These are phyloP conservation scores for Grigorovia humatica DNA, from an alignment of 805 yeast species.

Conservation along the genomic window DNA sequence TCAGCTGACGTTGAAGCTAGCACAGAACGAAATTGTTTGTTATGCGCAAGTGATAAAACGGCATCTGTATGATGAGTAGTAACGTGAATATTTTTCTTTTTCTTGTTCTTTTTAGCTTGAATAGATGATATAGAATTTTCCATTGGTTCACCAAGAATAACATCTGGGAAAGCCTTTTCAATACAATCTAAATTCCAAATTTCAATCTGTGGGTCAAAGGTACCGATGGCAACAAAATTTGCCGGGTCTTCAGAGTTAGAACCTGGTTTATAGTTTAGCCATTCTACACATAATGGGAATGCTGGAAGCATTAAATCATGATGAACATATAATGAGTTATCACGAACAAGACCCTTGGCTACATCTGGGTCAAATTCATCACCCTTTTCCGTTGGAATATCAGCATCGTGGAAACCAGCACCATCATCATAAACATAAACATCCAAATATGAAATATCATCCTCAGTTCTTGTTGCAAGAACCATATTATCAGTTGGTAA, in stretches of 20 bases:
- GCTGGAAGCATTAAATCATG: conserved; percentile 96
- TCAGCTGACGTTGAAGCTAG: conserved; percentile 95
- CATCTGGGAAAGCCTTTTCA: conserved; percentile 91
- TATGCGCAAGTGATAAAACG: conserved; percentile 76
- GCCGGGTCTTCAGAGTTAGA: conserved; percentile 46
- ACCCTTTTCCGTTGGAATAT: conserved; percentile 52
- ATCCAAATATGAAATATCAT: conserved; percentile 83
- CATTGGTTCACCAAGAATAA: conserved; percentile 74
- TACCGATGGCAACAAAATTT: conserved; percentile 92
- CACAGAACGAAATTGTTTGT: conserved; percentile 68
- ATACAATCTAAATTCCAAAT: conserved; percentile 90
- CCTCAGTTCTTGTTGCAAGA: conserved; percentile 90
- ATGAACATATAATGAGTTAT: conserved; percentile 75
- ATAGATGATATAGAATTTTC: conserved; percentile 28
- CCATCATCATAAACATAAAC: conserved; percentile 93
- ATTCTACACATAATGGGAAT: conserved; percentile 92
- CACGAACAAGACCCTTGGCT: conserved; percentile 63
- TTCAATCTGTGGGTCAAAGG: conserved; percentile 95
- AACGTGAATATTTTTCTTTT: conserved; percentile 39
- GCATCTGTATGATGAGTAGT: conserved; percentile 89
- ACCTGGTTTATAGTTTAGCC: conserved; percentile 73
- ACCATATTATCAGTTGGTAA: conserved; percentile 85
- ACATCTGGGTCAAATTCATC: conserved; percentile 65
- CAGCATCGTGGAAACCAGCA: conserved; percentile 67
- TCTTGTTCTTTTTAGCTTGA: conserved; percentile 40